Evolutionary conservation across 2,329 filamentous ascomycete genomes (phyloP).

Genomic region (Ophiosphaerella herpotricha): DNA sequence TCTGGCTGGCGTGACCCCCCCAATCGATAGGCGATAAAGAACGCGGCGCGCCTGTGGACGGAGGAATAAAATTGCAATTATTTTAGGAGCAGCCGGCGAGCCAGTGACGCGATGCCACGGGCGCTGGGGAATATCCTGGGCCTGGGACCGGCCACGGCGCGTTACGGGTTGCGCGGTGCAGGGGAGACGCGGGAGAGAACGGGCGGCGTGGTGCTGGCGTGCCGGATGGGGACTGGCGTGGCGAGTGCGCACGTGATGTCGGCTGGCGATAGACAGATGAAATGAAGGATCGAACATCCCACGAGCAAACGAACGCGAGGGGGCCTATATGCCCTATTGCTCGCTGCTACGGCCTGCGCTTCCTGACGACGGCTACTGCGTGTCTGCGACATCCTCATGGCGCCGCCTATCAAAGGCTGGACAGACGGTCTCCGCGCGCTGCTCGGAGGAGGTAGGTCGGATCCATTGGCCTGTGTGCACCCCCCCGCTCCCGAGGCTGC

Average conservation of each 20-base stretch:
- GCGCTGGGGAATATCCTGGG: constrained; percentile 17
- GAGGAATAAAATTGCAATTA: constrained; percentile 33
- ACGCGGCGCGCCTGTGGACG: constrained; percentile 31
- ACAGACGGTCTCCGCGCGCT: constrained; percentile 39
- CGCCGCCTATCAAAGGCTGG: constrained; percentile 41
- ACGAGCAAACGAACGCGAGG: neutral
- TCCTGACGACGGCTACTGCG: constrained; percentile 19
- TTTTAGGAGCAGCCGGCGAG: constrained; percentile 23
- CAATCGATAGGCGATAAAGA: constrained; percentile 30
- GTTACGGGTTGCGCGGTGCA: neutral
- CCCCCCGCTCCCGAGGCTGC: constrained; percentile 12
- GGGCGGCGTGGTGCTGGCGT: constrained; percentile 8
- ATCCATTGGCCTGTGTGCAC: constrained; percentile 39
- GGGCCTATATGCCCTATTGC: constrained; percentile 7
- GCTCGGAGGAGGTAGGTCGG: constrained; percentile 45
- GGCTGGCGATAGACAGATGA: neutral
- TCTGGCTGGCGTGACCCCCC: constrained; percentile 11
- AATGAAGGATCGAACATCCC: neutral
- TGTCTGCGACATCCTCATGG: constrained; percentile 30
- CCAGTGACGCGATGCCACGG: constrained; percentile 41
- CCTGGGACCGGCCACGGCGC: constrained; percentile 21
- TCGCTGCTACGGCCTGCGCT: constrained; percentile 4
- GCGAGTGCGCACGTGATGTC: constrained; percentile 15
- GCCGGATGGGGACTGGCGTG: constrained; percentile 2
- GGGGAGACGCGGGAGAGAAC: constrained; percentile 23